These are phyloP conservation scores for Scutellospora calospora DNA, from an alignment of 371 early-diverging fungal genomes.

Conservation along the genomic window DNA sequence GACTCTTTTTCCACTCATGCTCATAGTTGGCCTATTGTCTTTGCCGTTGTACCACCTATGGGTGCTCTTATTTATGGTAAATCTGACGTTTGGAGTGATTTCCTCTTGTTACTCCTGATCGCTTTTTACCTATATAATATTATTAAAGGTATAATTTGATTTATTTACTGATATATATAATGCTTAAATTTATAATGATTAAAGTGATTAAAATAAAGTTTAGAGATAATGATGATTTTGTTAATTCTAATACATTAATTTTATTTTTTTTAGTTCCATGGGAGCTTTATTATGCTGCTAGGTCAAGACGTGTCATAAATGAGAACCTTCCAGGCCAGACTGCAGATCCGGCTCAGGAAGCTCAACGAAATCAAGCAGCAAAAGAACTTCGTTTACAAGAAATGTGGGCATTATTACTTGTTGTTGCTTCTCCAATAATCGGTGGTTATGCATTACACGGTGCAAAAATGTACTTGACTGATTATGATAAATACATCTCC, in stretches of 20 bases:
- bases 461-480: slow-evolving; percentile 62
- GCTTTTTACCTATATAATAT: slow-evolving; percentile 73
- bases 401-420: slow-evolving; percentile 59
- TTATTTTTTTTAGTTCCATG: slow-evolving; percentile 63
- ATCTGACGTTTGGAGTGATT: slow-evolving; percentile 73
- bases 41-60: slow-evolving; percentile 70
- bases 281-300: slow-evolving; percentile 73
- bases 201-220: background rate
- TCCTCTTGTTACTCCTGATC: slow-evolving; percentile 66
- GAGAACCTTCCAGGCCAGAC: slow-evolving; percentile 44
- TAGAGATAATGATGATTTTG: too few species aligned
- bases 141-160: slow-evolving; percentile 64
- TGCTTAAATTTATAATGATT: background rate
- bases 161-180: background rate
- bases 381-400: slow-evolving; percentile 65
- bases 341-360: slow-evolving; percentile 52
- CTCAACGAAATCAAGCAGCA: slow-evolving; percentile 52
- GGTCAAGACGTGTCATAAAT: slow-evolving; percentile 58
- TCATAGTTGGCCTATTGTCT: slow-evolving; percentile 67
- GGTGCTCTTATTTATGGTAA: slow-evolving; percentile 71
- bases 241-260: too few species aligned
- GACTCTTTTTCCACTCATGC: slow-evolving; percentile 41
- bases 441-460: slow-evolving; percentile 68
- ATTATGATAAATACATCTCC: slow-evolving; percentile 67
- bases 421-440: slow-evolving; percentile 61